Evolutionary conservation across 345 rosid genomes (phyloP), one percentile per base, ranked within the genome.

Genomic region (Syzygium oleosum): DNA sequence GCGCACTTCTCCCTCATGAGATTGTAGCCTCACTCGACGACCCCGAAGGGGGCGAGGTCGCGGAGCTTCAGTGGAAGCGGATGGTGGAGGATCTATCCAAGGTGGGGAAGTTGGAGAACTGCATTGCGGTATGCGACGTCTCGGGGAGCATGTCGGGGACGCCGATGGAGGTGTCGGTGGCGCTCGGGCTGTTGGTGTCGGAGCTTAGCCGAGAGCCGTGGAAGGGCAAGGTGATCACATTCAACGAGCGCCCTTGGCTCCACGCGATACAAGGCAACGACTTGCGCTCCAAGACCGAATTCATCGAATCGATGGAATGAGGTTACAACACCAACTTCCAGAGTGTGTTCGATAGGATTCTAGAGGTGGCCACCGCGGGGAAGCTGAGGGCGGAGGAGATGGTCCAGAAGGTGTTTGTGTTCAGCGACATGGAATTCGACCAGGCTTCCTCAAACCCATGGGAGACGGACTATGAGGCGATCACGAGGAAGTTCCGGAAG

Each of bases 371-470:
- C 1, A 93, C 90, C 4, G 31, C 91, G 17, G 93, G 93, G 84
- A 87, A 65, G 3, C 14, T 94, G 87, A 92, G 90, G 58, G 90
- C 94, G 2, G 94, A 94, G 52, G 88, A 94, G 51, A 95, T 94
- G 95, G 91, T 95, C 10, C 94, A 91, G 88, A 93, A 92, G 89
- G 90, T 94, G 58, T 91, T 94, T 59, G 96, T 95, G 84, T 95
- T 96, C 80, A 95, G 95, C 59, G 96, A 93, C 86, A 96, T 96
- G 98, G 97, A 95, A 31, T 95, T 95, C 41, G 93, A 94, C 87
- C 1, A 86, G 86, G 97, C 94, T 2, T 91, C 93, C 3, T 1
- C 5, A 5, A 84, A 49, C 77, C 88, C 29, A 2, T 92, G 93
- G 96, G 98, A 93, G 78, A 94, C 95, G 0, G 93, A 95, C 84